These are phyloP conservation scores for Thymus mandschuricus DNA, from an alignment of 257 asterid genomes.

Conservation along the genomic window DNA sequence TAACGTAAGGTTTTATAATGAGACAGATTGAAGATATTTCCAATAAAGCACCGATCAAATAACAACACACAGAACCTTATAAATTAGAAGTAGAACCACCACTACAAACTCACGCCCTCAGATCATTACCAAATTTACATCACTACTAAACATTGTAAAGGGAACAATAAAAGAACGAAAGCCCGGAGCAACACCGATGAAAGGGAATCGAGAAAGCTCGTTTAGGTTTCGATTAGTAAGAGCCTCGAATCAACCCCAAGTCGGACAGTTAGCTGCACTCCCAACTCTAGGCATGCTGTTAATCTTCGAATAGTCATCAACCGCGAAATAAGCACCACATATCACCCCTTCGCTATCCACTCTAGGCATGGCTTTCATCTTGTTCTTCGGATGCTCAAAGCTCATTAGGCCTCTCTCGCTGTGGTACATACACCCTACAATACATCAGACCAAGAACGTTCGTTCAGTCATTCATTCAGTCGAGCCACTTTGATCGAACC, in stretches of 20 bases:
- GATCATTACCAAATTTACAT: slow-evolving; percentile 19
- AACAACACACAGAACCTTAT: neutral
- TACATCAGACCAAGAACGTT: neutral
- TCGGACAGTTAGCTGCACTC: slow-evolving; percentile 88
- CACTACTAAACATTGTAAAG: neutral
- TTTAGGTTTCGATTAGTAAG: neutral
- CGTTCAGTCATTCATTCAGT: neutral
- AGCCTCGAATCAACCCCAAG: slow-evolving; percentile 45
- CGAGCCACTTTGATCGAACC: neutral
- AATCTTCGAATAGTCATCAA: slow-evolving; percentile 67
- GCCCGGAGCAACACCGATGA: neutral
- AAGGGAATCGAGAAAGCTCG: no score
- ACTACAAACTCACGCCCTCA: slow-evolving; percentile 18
- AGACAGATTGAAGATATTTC: no score
- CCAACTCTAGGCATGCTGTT: slow-evolving; percentile 93
- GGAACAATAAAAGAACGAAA: neutral
- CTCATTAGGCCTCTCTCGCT: slow-evolving; percentile 80
- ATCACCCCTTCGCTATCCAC: slow-evolving; percentile 91
- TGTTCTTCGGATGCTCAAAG: slow-evolving; percentile 88
- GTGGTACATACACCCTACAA: slow-evolving; percentile 88
- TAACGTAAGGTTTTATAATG: no score
- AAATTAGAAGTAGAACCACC: neutral
- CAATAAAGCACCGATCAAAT: neutral
- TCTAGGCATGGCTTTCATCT: slow-evolving; percentile 96
- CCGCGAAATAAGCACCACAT: slow-evolving; percentile 90